These are phyloP conservation scores for Cylindrotheca fusiformis DNA, from an alignment of 108 stramenopile species.

Conservation along the genomic window DNA sequence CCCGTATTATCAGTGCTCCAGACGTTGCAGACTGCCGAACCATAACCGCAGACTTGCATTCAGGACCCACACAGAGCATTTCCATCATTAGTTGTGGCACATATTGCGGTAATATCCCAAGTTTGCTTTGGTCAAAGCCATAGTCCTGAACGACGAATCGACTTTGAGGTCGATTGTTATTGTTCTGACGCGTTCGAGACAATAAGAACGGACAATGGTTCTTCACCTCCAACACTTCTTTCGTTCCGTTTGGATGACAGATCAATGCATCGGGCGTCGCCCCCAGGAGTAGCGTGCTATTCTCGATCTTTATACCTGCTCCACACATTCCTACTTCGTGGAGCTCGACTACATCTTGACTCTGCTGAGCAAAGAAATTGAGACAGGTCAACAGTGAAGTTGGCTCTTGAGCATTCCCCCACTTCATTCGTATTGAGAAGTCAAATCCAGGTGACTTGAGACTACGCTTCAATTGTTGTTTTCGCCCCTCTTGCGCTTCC, in stretches of 20 bases:
- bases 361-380: slow-evolving; percentile 68
- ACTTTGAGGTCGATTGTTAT: slow-evolving; percentile 15
- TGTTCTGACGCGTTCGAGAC: slow-evolving; percentile 5
- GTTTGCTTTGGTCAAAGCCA: slow-evolving; percentile 3
- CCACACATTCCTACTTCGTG: slow-evolving; percentile 88
- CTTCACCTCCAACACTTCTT: slow-evolving; percentile 85
- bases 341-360: slow-evolving; percentile 30
- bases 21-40: slow-evolving; percentile 80
- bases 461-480: slow-evolving; percentile 6
- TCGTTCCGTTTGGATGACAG: slow-evolving; percentile 60
- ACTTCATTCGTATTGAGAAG: slow-evolving; percentile 63
- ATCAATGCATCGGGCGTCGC: slow-evolving; percentile 82
- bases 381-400: slow-evolving; percentile 77
- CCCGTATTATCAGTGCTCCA: slow-evolving; percentile 70
- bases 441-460: slow-evolving; percentile 6
- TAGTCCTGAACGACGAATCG: slow-evolving; percentile 26
- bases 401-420: slow-evolving; percentile 86
- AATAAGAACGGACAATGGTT: slow-evolving; percentile 87
- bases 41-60: slow-evolving; percentile 76
- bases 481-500: slow-evolving; percentile 30
- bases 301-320: slow-evolving; percentile 47
- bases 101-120: slow-evolving; percentile 51
- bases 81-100: slow-evolving; percentile 89
- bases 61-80: slow-evolving; percentile 70
- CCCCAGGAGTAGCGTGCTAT: slow-evolving; percentile 47